phyloP scores from a whole-genome alignment of 768 basidiomycete genomes.

The Pisolithus tinctorius region DNA sequence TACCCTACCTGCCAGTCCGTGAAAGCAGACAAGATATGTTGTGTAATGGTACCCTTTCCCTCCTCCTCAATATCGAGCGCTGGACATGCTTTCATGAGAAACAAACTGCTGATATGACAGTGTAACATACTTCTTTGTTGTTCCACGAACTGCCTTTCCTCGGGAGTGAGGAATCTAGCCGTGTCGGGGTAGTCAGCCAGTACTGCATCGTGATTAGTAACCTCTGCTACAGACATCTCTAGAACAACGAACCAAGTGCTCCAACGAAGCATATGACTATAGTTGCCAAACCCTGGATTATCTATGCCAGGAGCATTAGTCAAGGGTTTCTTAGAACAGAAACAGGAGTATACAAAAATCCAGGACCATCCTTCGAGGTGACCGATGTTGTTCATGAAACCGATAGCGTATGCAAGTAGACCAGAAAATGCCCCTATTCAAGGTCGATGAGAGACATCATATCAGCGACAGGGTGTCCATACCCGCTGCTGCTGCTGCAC shows the following conservation, averaged over 20 bases:
- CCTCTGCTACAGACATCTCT: not conserved
- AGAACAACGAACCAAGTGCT: slow-evolving; percentile 35
- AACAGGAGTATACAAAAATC: slow-evolving; percentile 43
- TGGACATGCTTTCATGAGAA: slow-evolving; percentile 12
- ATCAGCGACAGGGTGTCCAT: not conserved
- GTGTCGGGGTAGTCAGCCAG: slow-evolving; percentile 57
- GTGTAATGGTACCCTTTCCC: slow-evolving; percentile 45
- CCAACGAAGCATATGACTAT: slow-evolving; percentile 49
- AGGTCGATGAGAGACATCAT: not conserved
- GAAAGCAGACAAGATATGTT: slow-evolving; percentile 46
- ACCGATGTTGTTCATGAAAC: slow-evolving; percentile 40
- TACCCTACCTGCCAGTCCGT: slow-evolving; percentile 51
- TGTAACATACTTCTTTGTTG: slow-evolving; percentile 47
- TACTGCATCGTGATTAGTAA: slow-evolving; percentile 27
- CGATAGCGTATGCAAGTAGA: slow-evolving; percentile 45
- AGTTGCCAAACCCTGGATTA: slow-evolving; percentile 29
- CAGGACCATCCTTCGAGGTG: slow-evolving; percentile 52
- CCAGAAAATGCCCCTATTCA: slow-evolving; percentile 42
- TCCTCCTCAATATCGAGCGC: slow-evolving; percentile 63
- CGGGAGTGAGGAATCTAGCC: slow-evolving; percentile 55
- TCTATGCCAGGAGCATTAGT: not conserved
- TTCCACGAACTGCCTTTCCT: slow-evolving; percentile 51
- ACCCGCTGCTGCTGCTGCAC: slow-evolving; percentile 52
- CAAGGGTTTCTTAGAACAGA: not conserved
- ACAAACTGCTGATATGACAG: not conserved